Evolutionary conservation across 148 eudicot genomes (phyloP).

Genomic region (Persicaria tinctoria): DNA sequence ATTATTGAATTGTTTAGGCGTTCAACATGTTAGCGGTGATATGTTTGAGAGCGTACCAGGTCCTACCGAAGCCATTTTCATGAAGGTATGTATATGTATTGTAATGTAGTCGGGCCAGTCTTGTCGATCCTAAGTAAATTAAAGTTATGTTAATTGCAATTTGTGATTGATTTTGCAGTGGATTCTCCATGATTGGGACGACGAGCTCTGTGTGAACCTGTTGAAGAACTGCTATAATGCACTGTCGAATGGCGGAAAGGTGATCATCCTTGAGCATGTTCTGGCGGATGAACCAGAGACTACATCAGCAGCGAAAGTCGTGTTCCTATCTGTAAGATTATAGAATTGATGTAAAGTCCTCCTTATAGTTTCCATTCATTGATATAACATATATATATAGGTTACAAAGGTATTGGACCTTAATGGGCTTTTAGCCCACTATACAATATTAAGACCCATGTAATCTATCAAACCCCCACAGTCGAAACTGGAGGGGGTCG

Average conservation of each 20-base stretch:
- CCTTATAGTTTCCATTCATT: no score
- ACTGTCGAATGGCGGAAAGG: slow-evolving; percentile 29
- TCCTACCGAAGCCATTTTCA: slow-evolving; percentile 22
- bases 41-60: slow-evolving; percentile 29
- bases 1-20: slow-evolving; percentile 8
- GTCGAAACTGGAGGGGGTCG: no score
- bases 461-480: no score
- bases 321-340: no score
- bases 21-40: slow-evolving; percentile 24
- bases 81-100: slow-evolving; percentile 19
- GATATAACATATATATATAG: no score
- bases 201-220: slow-evolving; percentile 28
- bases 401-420: no score
- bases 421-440: no score
- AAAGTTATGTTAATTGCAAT: background rate
- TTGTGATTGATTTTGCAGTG: slow-evolving; percentile 15
- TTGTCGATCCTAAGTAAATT: background rate
- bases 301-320: slow-evolving; percentile 9
- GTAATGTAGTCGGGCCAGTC: no score
- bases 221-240: slow-evolving; percentile 31
- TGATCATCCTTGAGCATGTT: slow-evolving; percentile 30
- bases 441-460: no score
- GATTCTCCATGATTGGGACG: slow-evolving; percentile 44
- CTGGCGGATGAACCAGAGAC: slow-evolving; percentile 16
- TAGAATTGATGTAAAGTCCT: no score